Conservation (phyloP, 306 rosid species). For the Corylus avellana region DNA sequence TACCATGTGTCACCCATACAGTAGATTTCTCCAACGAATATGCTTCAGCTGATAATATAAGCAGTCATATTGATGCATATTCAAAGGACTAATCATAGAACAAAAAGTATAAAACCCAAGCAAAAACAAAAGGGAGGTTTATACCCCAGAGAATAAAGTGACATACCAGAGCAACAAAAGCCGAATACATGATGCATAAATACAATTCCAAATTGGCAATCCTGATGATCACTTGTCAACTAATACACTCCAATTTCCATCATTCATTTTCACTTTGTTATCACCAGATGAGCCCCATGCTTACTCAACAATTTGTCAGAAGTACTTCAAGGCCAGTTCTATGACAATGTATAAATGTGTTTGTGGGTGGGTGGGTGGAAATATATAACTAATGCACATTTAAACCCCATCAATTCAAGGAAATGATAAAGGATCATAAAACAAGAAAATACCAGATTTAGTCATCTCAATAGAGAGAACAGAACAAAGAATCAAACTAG, state of each 20-base stretch:
- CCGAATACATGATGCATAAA: not conserved
- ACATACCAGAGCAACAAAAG: not conserved
- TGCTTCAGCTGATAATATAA: slow-evolving; percentile 59
- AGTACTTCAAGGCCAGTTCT: not conserved
- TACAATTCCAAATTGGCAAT: not conserved
- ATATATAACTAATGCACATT: not conserved
- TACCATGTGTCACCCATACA: slow-evolving; percentile 68
- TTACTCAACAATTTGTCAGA: not conserved
- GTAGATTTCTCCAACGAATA: slow-evolving; percentile 59
- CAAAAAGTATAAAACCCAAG: slow-evolving; percentile 5
- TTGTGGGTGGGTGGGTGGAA: not conserved
- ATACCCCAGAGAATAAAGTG: not conserved
- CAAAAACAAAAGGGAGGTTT: slow-evolving; percentile 1
- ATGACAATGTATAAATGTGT: not conserved
- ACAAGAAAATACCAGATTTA: not conserved
- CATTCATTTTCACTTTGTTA: not conserved
- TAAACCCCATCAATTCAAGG: not conserved
- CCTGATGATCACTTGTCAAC: slow-evolving; percentile 4
- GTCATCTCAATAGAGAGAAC: not conserved
- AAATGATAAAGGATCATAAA: not conserved
- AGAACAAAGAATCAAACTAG: not conserved
- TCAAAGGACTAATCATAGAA: slow-evolving; percentile 8
- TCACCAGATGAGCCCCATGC: not conserved
- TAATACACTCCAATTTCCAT: not conserved
- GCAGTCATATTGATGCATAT: slow-evolving; percentile 17